These are phyloP conservation scores for Boletus rufocinnamomeus DNA, from an alignment of 768 basidiomycete species.

Conservation along the genomic window DNA sequence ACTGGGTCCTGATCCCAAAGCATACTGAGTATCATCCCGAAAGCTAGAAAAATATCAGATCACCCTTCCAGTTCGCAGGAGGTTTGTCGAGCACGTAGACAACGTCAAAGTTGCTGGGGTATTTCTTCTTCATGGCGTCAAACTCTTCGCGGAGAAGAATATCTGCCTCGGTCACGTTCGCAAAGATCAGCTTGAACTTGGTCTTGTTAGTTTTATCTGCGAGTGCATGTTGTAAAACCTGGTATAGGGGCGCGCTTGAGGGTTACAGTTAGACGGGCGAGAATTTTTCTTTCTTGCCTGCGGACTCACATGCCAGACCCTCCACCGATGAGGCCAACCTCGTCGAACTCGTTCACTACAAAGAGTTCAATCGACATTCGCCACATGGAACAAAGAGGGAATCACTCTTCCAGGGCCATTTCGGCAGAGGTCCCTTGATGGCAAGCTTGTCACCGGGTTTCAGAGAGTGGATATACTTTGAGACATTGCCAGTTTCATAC, in stretches of 20 bases:
- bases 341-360: conserved; percentile 79
- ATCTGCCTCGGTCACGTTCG: conserved; percentile 87
- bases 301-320: conserved; percentile 84
- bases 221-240: conserved; percentile 74
- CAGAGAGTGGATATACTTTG: conserved; percentile 78
- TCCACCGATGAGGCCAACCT: conserved; percentile 89
- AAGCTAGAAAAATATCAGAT: conserved; percentile 17
- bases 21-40: conserved; percentile 7
- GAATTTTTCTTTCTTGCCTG: not conserved
- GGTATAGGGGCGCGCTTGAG: conserved; percentile 78
- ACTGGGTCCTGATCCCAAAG: conserved; percentile 47
- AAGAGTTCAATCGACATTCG: conserved; percentile 2
- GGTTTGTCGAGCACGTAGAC: conserved; percentile 88
- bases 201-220: conserved; percentile 82
- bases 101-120: conserved; percentile 74
- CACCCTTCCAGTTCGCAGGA: conserved; percentile 58
- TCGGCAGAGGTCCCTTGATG: conserved; percentile 90
- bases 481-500: conserved; percentile 80
- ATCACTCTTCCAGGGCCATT: conserved; percentile 83
- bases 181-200: conserved; percentile 90
- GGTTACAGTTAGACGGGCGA: conserved; percentile 1
- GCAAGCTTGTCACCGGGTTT: conserved; percentile 80
- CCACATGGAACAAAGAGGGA: conserved; percentile 3
- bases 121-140: conserved; percentile 65
- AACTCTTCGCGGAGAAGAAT: conserved; percentile 84